Evolutionary conservation across 805 yeast species (phyloP), one percentile per base, ranked within the genome.

Genomic region (Kodamaea restingae): DNA sequence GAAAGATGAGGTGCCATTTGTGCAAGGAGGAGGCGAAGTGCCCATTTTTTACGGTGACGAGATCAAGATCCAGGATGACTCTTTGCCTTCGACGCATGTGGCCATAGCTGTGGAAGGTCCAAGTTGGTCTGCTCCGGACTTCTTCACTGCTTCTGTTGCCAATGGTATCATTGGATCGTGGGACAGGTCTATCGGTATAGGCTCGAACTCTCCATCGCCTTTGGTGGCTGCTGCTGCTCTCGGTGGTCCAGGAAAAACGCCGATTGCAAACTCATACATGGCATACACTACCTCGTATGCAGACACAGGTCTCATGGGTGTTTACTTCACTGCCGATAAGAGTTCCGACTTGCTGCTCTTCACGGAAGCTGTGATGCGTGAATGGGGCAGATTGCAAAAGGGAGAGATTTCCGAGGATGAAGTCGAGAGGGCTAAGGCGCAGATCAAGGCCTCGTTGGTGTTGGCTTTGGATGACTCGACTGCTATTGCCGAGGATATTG

Each of bases 51-150:
- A 79, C 46, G 91, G 95, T 32, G 91, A 88, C 42, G 97, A 93
- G 62, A 79, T 84, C 43, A 81, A 88, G 52, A 75, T 88, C 41
- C 81, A 82, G 51, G 96, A 93, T 51, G 78, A 78, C 46, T 70
- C 93, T 1, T 65, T 93, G 54, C 96, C 96, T 22, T 80, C 80
- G 6, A 88, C 97, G 1, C 95, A 93, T 63, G 78, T 90, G 40
- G 98, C 96, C 4, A 67, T 93, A 38, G 93, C 96, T 9, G 82
- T 93, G n/a, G 98, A 93, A 70, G 98, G 99, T 52, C 96, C 90
- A 17, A 83, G 96, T 27, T 93, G 99, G 99, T 83, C 85, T 26
- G 87, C 93, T 2, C 88, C 95, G 8, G 97, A 93, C 60, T 93
- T 90, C 66, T 90, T 88, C 70, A 84, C 95, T 14, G 96, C 96